phyloP scores from a whole-genome alignment of 73 alveolate genomes.

The Paramecium tetraurelia region DNA sequence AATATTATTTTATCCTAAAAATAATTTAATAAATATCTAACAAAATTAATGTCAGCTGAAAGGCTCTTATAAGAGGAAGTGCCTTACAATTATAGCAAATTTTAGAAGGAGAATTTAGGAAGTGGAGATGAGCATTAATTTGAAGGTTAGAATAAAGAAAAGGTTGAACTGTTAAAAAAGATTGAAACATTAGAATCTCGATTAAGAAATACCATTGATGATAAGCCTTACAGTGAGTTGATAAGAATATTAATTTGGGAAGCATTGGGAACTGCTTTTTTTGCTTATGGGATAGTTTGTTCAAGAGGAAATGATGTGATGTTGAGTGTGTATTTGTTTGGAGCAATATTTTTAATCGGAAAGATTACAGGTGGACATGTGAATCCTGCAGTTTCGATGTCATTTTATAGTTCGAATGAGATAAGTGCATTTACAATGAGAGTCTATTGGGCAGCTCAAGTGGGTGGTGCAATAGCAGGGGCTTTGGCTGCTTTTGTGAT shows the following conservation, averaged over 20 bases:
- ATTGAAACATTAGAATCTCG: not conserved
- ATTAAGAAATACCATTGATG: not conserved
- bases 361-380: constrained; percentile 22
- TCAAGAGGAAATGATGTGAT: constrained; percentile 39
- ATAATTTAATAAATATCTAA: too few relatives aligned
- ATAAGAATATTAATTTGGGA: constrained; percentile 17
- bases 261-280: not conserved
- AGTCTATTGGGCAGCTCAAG: constrained; percentile 22
- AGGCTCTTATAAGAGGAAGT: too few relatives aligned
- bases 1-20: too few relatives aligned
- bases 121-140: not conserved
- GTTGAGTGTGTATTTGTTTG: not conserved
- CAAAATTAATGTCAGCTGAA: too few relatives aligned
- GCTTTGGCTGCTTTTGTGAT: constrained; percentile 39
- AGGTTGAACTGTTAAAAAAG: not conserved
- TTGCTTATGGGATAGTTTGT: constrained; percentile 20
- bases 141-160: not conserved
- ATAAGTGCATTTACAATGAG: constrained; percentile 55
- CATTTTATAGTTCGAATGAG: constrained; percentile 36
- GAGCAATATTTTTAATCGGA: constrained; percentile 34
- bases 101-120: not conserved
- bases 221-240: not conserved
- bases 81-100: too few relatives aligned
- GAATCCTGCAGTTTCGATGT: constrained; percentile 17
- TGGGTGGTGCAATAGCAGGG: constrained; percentile 20